phyloP scores from a whole-genome alignment of 2,329 filamentous ascomycete genomes.

The Verticillium isaacii region DNA sequence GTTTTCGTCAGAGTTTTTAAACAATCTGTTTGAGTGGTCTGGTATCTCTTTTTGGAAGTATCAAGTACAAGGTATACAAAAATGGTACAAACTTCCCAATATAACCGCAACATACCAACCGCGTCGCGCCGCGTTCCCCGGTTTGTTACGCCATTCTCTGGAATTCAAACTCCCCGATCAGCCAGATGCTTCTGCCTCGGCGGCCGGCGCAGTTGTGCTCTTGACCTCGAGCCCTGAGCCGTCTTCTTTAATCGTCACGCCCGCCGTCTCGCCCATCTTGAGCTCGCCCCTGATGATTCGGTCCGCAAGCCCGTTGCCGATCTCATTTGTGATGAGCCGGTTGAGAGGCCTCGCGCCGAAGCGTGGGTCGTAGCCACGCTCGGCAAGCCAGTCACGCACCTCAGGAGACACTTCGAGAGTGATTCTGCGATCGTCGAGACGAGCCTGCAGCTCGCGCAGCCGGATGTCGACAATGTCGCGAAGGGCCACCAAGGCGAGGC shows the following conservation, averaged over 20 bases:
- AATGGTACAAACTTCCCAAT: neutral
- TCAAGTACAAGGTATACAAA: neutral
- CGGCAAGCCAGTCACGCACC: constrained; percentile 81
- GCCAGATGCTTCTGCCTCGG: neutral
- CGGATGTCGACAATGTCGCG: constrained; percentile 93
- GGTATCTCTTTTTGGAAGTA: neutral
- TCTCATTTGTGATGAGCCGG: constrained; percentile 82
- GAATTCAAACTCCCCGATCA: neutral
- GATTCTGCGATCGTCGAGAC: constrained; percentile 83
- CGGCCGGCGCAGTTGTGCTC: neutral
- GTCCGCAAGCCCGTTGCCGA: constrained; percentile 84
- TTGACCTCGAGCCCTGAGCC: constrained; percentile 51
- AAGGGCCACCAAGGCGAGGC: constrained; percentile 71
- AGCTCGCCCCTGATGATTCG: constrained; percentile 86
- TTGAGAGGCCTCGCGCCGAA: constrained; percentile 91
- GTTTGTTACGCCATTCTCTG: neutral
- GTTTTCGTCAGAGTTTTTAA: neutral
- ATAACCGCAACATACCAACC: neutral
- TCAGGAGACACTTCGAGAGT: constrained; percentile 63
- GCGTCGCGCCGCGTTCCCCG: neutral
- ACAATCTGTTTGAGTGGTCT: neutral
- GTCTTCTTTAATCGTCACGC: constrained; percentile 63
- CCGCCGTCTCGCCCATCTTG: constrained; percentile 68
- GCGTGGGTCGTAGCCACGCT: constrained; percentile 83
- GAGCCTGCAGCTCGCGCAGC: constrained; percentile 73